Conservation (phyloP, 2,329 filamentous ascomycete genomes). For the Dactylellina drechsleri region DNA sequence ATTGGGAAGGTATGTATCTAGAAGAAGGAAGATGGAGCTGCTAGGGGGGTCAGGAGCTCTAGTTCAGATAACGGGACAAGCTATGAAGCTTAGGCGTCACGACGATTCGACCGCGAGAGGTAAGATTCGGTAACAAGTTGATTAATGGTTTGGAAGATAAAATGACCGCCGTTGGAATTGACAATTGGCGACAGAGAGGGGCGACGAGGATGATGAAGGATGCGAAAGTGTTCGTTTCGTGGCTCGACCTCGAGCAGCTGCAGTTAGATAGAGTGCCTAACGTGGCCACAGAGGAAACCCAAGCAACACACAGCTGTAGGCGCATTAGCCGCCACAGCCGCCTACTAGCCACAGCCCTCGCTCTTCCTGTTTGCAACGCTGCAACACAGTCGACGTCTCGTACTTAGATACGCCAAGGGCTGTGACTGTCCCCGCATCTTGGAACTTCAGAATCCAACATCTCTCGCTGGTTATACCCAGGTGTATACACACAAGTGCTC, state of each 20-base stretch:
- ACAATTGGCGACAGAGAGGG: slow-evolving; percentile 38
- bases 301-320: neutral
- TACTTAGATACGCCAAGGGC: too few species aligned
- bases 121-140: neutral
- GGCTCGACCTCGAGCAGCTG: slow-evolving; percentile 26
- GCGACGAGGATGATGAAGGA: slow-evolving; percentile 25
- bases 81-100: slow-evolving; percentile 27
- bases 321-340: slow-evolving; percentile 41
- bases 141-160: neutral
- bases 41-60: slow-evolving; percentile 33
- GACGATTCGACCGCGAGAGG: neutral
- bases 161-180: slow-evolving; percentile 18
- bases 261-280: slow-evolving; percentile 28
- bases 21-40: slow-evolving; percentile 6
- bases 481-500: too few species aligned
- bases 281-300: slow-evolving; percentile 35
- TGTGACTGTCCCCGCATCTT: too few species aligned
- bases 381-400: neutral
- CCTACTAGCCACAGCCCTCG: slow-evolving; percentile 44
- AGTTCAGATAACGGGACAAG: slow-evolving; percentile 13
- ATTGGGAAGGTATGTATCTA: slow-evolving; percentile 9
- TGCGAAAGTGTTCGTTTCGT: slow-evolving; percentile 38
- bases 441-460: too few species aligned
- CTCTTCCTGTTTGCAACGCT: slow-evolving; percentile 19
- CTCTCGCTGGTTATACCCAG: too few species aligned